Evolutionary conservation across 2,329 filamentous ascomycete species (phyloP), one percentile per base, ranked within the genome.

Genomic region (Cryphonectria naterciae): DNA sequence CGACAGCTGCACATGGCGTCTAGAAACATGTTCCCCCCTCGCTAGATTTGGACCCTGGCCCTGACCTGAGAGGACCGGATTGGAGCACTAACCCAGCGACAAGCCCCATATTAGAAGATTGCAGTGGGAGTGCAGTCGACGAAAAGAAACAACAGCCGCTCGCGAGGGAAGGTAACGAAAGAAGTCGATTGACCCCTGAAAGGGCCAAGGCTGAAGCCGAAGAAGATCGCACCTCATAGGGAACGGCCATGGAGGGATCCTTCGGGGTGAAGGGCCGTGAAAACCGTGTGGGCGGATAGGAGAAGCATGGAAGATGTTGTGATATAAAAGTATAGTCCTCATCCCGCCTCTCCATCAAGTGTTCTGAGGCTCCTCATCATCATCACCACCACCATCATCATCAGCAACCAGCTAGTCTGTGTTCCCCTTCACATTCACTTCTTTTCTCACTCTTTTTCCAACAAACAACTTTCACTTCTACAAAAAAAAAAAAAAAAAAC

Each of bases 1-100:
- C 65, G 65, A 63, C 41, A 68, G 62, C 58, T 69, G 67, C 41
- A 69, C 70, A 63, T 71, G 70, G 66, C 70, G 70, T 67, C 52
- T 69, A 66, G 52, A 69, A 60, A 52, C 67, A 68, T 68, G 35
- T 61, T 62, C 37, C 56, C 43, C 56, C 56, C 43, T 52, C 46
- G 41, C 49, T 43, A 17, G 54, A 19, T 60, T 35, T 11, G 49
- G 49, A 28, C 35, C 52, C 52, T 22, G 49, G 41, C 32, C 37
- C 35, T 25, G 28, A 37, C 3, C 43, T 46, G 68, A 58, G 3
- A 52, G 60, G 39, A 49, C 49, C 37, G 52, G 61, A 46, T 64
- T 70, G 64, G 64, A 54, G 52, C 37, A 43, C 39, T 4, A 46
- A 68, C 22, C 52, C 39, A 70, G 52, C 46, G n/a, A 39, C 22